Percentiles rank a stretch among this genome's conserved stretches.
Evolutionary conservation across 208 protist genomes (phyloP).

Genomic region (Herpetomonas samuelpessoai): DNA sequence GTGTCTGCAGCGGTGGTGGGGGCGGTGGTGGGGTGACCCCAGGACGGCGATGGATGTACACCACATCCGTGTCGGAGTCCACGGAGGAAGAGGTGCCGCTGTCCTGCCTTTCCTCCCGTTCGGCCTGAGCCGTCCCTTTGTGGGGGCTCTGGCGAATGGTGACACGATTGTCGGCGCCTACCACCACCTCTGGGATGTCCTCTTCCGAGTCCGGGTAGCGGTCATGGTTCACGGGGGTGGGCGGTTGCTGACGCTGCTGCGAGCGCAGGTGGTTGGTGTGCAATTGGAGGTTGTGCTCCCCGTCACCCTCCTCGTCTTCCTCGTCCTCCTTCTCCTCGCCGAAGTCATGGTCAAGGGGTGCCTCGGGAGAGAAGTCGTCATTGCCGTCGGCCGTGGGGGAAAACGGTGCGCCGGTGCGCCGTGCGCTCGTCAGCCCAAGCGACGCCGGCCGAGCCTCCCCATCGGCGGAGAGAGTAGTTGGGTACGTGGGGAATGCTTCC

Average conservation of each 20-base stretch:
- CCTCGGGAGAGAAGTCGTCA: neutral
- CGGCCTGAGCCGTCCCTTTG: too few relatives aligned
- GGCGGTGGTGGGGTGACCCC: neutral
- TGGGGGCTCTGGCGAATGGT: too few relatives aligned
- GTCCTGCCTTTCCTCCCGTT: too few relatives aligned
- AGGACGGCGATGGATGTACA: neutral
- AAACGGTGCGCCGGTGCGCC: neutral
- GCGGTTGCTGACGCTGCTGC: neutral
- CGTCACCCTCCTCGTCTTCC: neutral
- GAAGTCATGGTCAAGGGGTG: too few relatives aligned
- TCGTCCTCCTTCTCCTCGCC: neutral
- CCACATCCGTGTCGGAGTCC: neutral
- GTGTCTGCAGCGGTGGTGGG: neutral
- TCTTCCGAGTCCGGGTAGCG: neutral
- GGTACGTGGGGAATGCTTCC: neutral
- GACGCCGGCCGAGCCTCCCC: neutral
- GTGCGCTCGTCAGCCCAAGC: too few relatives aligned
- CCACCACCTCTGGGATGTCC: constrained; percentile 1
- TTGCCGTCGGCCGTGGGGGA: neutral
- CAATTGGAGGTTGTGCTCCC: neutral
- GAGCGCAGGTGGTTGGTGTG: neutral
- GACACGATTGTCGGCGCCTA: neutral
- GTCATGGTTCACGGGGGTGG: too few relatives aligned
- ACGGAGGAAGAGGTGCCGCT: too few relatives aligned
- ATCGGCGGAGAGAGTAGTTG: neutral